These are phyloP conservation scores for Pythium sukuiense DNA, from an alignment of 352 stramenopile genomes.

Conservation along the genomic window DNA sequence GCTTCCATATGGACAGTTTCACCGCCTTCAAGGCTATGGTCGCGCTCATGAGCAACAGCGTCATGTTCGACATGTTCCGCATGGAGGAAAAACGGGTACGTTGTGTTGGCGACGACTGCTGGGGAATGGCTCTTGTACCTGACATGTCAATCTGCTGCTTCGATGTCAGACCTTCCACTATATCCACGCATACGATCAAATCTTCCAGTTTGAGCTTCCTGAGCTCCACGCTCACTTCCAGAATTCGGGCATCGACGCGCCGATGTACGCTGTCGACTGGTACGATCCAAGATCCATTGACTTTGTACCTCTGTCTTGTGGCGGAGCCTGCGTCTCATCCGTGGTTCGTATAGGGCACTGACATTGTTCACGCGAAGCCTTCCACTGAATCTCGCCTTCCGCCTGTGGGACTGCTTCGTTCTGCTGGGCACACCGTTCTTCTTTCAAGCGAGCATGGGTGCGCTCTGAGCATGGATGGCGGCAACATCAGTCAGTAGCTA, in stretches of 20 bases:
- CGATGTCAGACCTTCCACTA: constrained; percentile 79
- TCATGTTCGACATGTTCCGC: constrained; percentile 89
- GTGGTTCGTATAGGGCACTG: constrained; percentile 45
- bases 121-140: background rate
- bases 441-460: constrained; percentile 86
- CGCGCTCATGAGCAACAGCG: constrained; percentile 76
- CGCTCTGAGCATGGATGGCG: background rate
- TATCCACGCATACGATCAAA: constrained; percentile 73
- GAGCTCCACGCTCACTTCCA: constrained; percentile 64
- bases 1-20: constrained; percentile 89
- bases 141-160: background rate
- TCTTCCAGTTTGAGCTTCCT: constrained; percentile 81
- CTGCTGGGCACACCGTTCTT: constrained; percentile 80
- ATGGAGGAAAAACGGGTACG: constrained; percentile 74
- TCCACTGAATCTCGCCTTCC: constrained; percentile 68
- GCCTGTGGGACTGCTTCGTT: constrained; percentile 85
- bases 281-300: constrained; percentile 26
- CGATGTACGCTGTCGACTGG: constrained; percentile 90
- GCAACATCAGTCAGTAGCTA: background rate
- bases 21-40: constrained; percentile 84
- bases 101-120: constrained; percentile 10
- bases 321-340: too few relatives aligned
- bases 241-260: constrained; percentile 68
- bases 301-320: background rate
- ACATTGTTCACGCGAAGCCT: constrained; percentile 81